phyloP scores from a whole-genome alignment of 2,329 filamentous ascomycete genomes.

The Colletotrichum sp. region DNA sequence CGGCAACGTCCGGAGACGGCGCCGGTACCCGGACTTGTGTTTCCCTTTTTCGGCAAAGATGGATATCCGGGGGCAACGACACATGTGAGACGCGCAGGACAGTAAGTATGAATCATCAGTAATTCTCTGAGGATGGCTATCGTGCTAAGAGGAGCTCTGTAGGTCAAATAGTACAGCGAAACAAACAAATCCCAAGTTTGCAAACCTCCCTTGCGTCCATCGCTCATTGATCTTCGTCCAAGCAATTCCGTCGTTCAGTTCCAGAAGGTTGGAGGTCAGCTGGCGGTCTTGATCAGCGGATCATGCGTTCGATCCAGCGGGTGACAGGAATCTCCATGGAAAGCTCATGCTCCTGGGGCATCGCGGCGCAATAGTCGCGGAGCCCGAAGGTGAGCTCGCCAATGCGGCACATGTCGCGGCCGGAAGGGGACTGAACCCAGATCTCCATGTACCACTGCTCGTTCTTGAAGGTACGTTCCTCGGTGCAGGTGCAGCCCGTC shows the following conservation, averaged over 20 bases:
- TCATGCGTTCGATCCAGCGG: background rate
- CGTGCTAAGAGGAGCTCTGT: conserved; percentile 8
- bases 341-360: background rate
- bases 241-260: background rate
- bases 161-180: conserved; percentile 16
- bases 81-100: background rate
- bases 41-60: background rate
- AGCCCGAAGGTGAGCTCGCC: background rate
- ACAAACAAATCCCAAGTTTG: conserved; percentile 1
- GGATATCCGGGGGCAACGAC: too few species aligned
- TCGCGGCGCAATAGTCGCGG: background rate
- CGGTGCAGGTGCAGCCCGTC: conserved; percentile 43
- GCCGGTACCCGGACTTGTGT: background rate
- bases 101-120: conserved; percentile 10
- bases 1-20: background rate
- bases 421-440: background rate
- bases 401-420: background rate
- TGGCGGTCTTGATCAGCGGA: background rate
- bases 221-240: background rate
- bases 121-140: conserved; percentile 13
- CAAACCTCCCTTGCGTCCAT: background rate
- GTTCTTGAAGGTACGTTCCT: conserved; percentile 37
- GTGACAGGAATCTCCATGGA: background rate
- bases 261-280: background rate
- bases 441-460: background rate